phyloP scores from a whole-genome alignment of 371 early-diverging fungal genomes.

The Gilbertella persicaria region DNA sequence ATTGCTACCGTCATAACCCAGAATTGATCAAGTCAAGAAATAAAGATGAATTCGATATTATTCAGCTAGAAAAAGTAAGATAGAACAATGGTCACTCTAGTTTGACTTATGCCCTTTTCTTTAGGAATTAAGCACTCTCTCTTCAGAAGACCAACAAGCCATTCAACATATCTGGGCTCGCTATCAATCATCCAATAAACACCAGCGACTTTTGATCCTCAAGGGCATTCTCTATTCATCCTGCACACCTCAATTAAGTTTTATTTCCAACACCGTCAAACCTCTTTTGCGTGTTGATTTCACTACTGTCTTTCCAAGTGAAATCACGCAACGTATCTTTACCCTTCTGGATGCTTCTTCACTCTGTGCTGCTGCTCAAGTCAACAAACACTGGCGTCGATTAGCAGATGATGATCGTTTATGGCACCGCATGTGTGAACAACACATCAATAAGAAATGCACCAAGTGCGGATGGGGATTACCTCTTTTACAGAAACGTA shows the following conservation, averaged over 20 bases:
- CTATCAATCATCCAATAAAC: constrained; percentile 48
- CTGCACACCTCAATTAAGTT: constrained; percentile 58
- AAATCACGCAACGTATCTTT: constrained; percentile 80
- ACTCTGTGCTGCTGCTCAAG: constrained; percentile 88
- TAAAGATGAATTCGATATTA: constrained; percentile 11
- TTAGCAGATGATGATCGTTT: constrained; percentile 88
- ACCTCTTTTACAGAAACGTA: constrained; percentile 66
- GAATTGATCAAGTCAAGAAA: constrained; percentile 21
- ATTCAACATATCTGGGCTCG: constrained; percentile 55
- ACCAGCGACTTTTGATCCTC: constrained; percentile 56
- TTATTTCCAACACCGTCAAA: constrained; percentile 36
- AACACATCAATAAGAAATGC: constrained; percentile 95
- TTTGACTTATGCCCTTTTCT: background rate
- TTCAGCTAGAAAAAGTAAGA: constrained; percentile 19
- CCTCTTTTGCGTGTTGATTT: constrained; percentile 67
- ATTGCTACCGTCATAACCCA: constrained; percentile 29
- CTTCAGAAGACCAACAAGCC: constrained; percentile 37
- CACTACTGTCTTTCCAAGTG: constrained; percentile 70
- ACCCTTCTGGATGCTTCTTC: constrained; percentile 89
- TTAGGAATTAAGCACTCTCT: constrained; percentile 24
- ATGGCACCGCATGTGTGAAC: constrained; percentile 95
- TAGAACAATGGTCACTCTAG: background rate
- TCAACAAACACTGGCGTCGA: constrained; percentile 73
- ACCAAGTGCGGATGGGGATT: constrained; percentile 96
- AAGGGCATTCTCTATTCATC: constrained; percentile 57